Conservation (phyloP, 768 basidiomycete genomes). For the Crassisporium funariophilum region DNA sequence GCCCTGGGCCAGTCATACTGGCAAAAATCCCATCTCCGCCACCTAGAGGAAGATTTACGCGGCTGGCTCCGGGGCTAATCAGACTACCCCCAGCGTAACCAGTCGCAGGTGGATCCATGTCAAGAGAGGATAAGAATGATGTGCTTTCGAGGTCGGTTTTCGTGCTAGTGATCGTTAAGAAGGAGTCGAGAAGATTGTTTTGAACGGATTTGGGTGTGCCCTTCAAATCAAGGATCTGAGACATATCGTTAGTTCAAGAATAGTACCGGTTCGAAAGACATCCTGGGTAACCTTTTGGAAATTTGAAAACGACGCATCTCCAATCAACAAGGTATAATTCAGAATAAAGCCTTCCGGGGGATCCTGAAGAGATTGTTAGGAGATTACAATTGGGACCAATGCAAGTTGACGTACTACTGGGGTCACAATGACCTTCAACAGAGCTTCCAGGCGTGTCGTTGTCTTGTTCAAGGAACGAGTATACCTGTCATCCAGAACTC, state of each 20-base stretch:
- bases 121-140: slow-evolving; percentile 90
- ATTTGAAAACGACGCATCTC: slow-evolving; percentile 93
- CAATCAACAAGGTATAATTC: slow-evolving; percentile 93
- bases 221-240: slow-evolving; percentile 90
- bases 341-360: slow-evolving; percentile 93
- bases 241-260: background rate
- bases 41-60: slow-evolving; percentile 54
- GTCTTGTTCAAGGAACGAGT: slow-evolving; percentile 80
- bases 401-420: slow-evolving; percentile 65
- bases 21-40: slow-evolving; percentile 60
- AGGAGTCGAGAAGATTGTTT: slow-evolving; percentile 87
- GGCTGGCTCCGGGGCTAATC: slow-evolving; percentile 66
- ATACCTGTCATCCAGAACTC: slow-evolving; percentile 54
- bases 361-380: slow-evolving; percentile 50
- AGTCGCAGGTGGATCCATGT: slow-evolving; percentile 85
- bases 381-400: background rate
- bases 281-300: slow-evolving; percentile 83
- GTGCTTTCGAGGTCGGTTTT: slow-evolving; percentile 85
- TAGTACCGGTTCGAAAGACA: background rate
- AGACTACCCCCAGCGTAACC: slow-evolving; percentile 51
- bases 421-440: slow-evolving; percentile 94
- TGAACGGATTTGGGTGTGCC: slow-evolving; percentile 87
- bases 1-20: slow-evolving; percentile 57
- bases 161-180: slow-evolving; percentile 91
- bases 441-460: slow-evolving; percentile 80